Base-by-base conservation (phyloP, 345 rosid genomes). In the Populus tremula region DNA sequence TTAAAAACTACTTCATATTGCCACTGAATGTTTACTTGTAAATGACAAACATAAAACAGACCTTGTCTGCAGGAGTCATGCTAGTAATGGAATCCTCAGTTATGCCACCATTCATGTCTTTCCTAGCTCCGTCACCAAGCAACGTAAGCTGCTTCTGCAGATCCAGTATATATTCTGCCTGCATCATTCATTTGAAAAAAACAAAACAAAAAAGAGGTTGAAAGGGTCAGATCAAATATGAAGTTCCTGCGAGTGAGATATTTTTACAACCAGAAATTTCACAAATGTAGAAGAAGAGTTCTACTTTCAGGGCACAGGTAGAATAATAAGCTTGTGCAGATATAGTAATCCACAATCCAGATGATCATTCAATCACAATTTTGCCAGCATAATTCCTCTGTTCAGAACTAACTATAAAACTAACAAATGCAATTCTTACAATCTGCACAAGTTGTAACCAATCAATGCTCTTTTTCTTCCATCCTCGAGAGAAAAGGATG, bases 111-210 rank as follows among this genome's bases (percentile, higher is more conserved):
- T 89, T 91, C 70, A 84, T 82, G 82, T 92, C 92, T 77, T 84
- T 90, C 85, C 86, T 84, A 43, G 87, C 65, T 89, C 91, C 96
- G 16, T 92, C 88, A 74, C 93, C 97, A 77, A 89, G 83, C 78
- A 96, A 83, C 50, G 97, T 93, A 76, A 96, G 89, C 80, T 93
- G 97, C 87, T 96, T 93, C 84, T 96, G 99, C 82, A 96, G 83
- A 82, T 91, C 94, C 67, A 93, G 90, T 74, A 93, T 91, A 76
- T 85, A 80, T 75, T 87, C 97, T 3, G 98, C 98, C 98, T 93
- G 90, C 73, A 86, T 4, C 21, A 61, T 76, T 45, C 77, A 71
- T 70, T 33, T 29, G 36, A 53, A 67, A 36, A 25, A 29, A 33
- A 33, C 27, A 33, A 33, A 33, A 33, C 36, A 33, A 4, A 33